Percentiles rank a stretch among this genome's conserved stretches.
These are phyloP conservation scores for Hygrocybe punicea DNA, from an alignment of 768 basidiomycete species.

Conservation along the genomic window DNA sequence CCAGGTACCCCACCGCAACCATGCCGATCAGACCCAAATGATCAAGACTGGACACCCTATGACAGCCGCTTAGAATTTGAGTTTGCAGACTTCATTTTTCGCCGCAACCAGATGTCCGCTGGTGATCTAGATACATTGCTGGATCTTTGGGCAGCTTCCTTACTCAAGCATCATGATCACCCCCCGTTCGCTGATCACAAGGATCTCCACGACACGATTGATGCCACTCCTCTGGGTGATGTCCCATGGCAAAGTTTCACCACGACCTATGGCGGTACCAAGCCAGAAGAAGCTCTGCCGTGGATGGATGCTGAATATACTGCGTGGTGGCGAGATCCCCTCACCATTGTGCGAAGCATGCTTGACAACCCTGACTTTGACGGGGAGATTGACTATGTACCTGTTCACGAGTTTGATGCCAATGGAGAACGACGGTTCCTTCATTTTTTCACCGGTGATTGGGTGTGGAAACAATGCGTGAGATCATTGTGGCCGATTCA, in stretches of 20 bases:
- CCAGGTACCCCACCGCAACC: constrained; percentile 4
- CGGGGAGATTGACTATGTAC: constrained; percentile 31
- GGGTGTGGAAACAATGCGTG: constrained; percentile 38
- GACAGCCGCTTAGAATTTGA: constrained; percentile 3
- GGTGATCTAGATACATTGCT: constrained; percentile 24
- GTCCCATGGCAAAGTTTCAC: constrained; percentile 27
- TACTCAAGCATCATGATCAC: background rate
- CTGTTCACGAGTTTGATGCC: constrained; percentile 24
- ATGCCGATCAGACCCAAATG: too few species aligned
- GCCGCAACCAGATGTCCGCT: constrained; percentile 19
- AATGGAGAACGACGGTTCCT: constrained; percentile 23
- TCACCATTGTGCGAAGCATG: constrained; percentile 23
- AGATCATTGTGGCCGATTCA: background rate
- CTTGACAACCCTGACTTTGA: constrained; percentile 36
- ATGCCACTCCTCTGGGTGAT: constrained; percentile 21
- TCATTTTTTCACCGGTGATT: constrained; percentile 43
- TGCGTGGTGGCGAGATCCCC: constrained; percentile 34
- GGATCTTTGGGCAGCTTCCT: constrained; percentile 22
- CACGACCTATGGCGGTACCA: constrained; percentile 14
- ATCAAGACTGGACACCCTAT: constrained; percentile 5
- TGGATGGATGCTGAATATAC: constrained; percentile 34
- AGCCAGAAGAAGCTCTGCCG: constrained; percentile 19
- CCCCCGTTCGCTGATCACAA: constrained; percentile 22
- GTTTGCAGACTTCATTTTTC: constrained; percentile 15
- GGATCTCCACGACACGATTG: constrained; percentile 25